phyloP scores from a whole-genome alignment of 1,284 basidiomycete species.

The Cryptococcus hybrid region DNA sequence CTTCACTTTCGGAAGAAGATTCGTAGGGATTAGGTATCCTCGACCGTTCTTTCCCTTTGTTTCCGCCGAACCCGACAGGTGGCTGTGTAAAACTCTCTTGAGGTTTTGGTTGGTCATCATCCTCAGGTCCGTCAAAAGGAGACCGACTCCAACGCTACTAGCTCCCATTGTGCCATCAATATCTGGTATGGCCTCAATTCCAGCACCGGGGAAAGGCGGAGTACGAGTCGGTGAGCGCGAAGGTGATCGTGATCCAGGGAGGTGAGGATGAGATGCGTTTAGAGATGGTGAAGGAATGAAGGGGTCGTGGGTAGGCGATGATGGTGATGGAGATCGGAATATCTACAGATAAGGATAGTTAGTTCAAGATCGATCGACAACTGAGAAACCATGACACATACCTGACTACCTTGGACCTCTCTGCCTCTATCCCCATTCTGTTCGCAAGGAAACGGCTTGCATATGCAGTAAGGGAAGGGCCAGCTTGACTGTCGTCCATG shows the following conservation, averaged over 20 bases:
- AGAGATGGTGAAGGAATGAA: slow-evolving; percentile 40
- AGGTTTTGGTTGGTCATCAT: not conserved
- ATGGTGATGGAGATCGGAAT: slow-evolving; percentile 37
- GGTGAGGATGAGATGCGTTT: slow-evolving; percentile 29
- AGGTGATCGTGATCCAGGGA: slow-evolving; percentile 27
- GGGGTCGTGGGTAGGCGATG: slow-evolving; percentile 41
- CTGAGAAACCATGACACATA: slow-evolving; percentile 12
- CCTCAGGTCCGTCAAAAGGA: slow-evolving; percentile 23
- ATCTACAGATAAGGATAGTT: slow-evolving; percentile 20
- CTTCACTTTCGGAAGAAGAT: slow-evolving; percentile 31
- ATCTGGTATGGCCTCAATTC: slow-evolving; percentile 40
- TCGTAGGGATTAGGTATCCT: slow-evolving; percentile 42
- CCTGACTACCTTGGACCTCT: slow-evolving; percentile 25
- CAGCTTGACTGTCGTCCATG: slow-evolving; percentile 14
- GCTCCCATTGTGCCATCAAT: slow-evolving; percentile 22
- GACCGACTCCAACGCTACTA: slow-evolving; percentile 28
- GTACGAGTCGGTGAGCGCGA: slow-evolving; percentile 29
- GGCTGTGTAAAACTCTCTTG: not conserved
- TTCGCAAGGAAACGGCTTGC: slow-evolving; percentile 40
- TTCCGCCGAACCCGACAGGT: not conserved
- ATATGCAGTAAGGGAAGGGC: slow-evolving; percentile 36
- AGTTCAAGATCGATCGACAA: not conserved
- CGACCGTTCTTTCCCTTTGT: slow-evolving; percentile 16
- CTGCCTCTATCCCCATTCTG: slow-evolving; percentile 13
- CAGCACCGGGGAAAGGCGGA: slow-evolving; percentile 42